Evolutionary conservation across 306 rosid genomes (phyloP).

Genomic region (Ceratonia siliqua): DNA sequence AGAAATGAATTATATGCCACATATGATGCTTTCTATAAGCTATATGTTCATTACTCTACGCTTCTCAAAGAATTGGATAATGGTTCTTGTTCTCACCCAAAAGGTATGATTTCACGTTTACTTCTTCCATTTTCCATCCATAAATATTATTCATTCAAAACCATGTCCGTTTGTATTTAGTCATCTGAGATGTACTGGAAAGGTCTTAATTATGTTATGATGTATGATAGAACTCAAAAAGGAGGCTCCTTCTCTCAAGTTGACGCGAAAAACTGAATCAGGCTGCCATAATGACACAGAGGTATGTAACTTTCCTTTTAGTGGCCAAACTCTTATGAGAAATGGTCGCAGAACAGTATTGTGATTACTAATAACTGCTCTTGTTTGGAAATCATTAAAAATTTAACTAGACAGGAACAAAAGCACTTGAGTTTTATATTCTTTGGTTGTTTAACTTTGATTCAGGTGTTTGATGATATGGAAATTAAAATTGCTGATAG

Average conservation of each 20-base stretch:
- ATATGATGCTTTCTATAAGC: constrained; percentile 48
- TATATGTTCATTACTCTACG: constrained; percentile 46
- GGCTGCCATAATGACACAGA: constrained; percentile 32
- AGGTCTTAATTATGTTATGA: constrained; percentile 33
- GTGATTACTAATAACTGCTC: constrained; percentile 1
- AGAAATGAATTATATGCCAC: constrained; percentile 57
- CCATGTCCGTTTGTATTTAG: constrained; percentile 6
- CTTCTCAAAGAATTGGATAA: constrained; percentile 40
- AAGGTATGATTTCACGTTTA: constrained; percentile 51
- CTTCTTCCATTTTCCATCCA: constrained; percentile 25
- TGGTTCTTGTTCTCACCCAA: constrained; percentile 39
- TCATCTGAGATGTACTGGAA: constrained; percentile 22
- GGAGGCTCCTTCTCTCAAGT: constrained; percentile 38
- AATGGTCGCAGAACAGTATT: constrained; percentile 2
- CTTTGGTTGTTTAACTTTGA: constrained; percentile 26
- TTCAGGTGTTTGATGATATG: constrained; percentile 51
- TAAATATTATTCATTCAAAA: constrained; percentile 17
- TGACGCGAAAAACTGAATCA: constrained; percentile 45
- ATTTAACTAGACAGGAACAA: constrained; percentile 24
- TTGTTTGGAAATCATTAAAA: neutral
- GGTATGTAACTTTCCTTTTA: constrained; percentile 48
- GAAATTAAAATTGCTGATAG: constrained; percentile 41
- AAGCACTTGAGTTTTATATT: constrained; percentile 28
- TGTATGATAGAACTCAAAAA: constrained; percentile 58
- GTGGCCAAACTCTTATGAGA: constrained; percentile 3